A percentile compares a stretch with the other conserved stretches of the same genome.
Conservation (phyloP, 2,329 filamentous ascomycete genomes). For the Teratosphaeria viscida region DNA sequence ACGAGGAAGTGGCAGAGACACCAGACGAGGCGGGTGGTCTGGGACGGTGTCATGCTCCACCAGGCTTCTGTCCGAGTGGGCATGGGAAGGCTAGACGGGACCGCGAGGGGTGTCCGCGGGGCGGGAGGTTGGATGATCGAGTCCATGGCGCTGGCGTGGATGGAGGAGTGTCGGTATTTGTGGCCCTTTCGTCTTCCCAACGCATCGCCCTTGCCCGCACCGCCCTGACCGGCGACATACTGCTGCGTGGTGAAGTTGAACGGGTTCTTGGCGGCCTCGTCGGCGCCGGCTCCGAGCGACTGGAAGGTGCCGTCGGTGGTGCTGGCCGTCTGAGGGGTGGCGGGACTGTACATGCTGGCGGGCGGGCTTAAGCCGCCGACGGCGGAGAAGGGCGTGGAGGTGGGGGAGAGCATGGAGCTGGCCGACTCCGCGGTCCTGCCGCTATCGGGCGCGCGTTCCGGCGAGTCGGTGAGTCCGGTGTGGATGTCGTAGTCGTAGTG, state of each 20-base stretch:
- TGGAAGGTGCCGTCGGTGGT: conserved; percentile 19
- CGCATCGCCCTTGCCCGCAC: conserved; percentile 55
- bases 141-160: conserved; percentile 73
- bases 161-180: conserved; percentile 94
- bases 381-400: conserved; percentile 11
- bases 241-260: conserved; percentile 82
- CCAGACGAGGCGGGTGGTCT: conserved; percentile 76
- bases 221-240: conserved; percentile 28
- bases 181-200: conserved; percentile 88
- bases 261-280: conserved; percentile 45
- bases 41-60: conserved; percentile 79
- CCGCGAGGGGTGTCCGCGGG: conserved; percentile 72
- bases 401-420: conserved; percentile 21
- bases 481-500: conserved; percentile 23
- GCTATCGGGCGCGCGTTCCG: conserved; percentile 6
- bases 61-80: conserved; percentile 83
- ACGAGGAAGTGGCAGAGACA: conserved; percentile 79
- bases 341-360: conserved; percentile 19
- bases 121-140: conserved; percentile 86
- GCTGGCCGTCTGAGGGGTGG: conserved; percentile 23
- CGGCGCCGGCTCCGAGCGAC: conserved; percentile 4
- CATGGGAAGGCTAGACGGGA: conserved; percentile 84
- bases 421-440: conserved; percentile 2
- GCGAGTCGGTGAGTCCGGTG: conserved; percentile 18
- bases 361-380: conserved; percentile 18